Conservation (phyloP, 2,329 filamentous ascomycete species). For the Fusarium equiseti region DNA sequence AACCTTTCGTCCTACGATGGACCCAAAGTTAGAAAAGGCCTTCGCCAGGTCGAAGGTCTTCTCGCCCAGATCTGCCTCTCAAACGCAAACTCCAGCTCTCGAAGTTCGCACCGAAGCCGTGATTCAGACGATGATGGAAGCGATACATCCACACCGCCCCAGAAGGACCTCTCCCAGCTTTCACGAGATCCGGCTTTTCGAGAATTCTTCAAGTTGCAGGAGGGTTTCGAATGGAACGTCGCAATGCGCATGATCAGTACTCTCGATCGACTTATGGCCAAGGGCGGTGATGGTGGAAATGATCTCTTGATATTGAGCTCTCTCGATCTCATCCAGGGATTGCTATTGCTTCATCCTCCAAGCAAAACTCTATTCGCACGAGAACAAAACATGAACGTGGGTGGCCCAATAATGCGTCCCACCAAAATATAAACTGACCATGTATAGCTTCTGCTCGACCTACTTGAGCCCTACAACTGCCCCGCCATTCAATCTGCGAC, state of each 20-base stretch:
- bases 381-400: slow-evolving; percentile 93
- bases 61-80: slow-evolving; percentile 94
- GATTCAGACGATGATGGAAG: slow-evolving; percentile 51
- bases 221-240: slow-evolving; percentile 98
- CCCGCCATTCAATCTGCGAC: slow-evolving; percentile 92
- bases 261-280: slow-evolving; percentile 86
- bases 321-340: slow-evolving; percentile 89
- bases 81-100: slow-evolving; percentile 66
- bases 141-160: slow-evolving; percentile 58
- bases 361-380: slow-evolving; percentile 88
- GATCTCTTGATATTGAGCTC: slow-evolving; percentile 90
- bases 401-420: slow-evolving; percentile 45
- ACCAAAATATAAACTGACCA: slow-evolving; percentile 24
- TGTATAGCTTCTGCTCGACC: slow-evolving; percentile 84
- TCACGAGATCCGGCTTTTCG: slow-evolving; percentile 88
- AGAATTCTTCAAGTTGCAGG: slow-evolving; percentile 96
- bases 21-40: slow-evolving; percentile 89
- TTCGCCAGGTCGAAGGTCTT: slow-evolving; percentile 93
- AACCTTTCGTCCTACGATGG: slow-evolving; percentile 94
- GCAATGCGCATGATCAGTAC: slow-evolving; percentile 86
- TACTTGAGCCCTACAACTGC: slow-evolving; percentile 92
- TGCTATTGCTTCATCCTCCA: slow-evolving; percentile 88
- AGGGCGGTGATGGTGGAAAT: slow-evolving; percentile 83
- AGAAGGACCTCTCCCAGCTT: slow-evolving; percentile 76
- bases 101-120: slow-evolving; percentile 28